These are phyloP conservation scores for Podosphaera fusca DNA, from an alignment of 2,329 filamentous ascomycete genomes.

Conservation along the genomic window DNA sequence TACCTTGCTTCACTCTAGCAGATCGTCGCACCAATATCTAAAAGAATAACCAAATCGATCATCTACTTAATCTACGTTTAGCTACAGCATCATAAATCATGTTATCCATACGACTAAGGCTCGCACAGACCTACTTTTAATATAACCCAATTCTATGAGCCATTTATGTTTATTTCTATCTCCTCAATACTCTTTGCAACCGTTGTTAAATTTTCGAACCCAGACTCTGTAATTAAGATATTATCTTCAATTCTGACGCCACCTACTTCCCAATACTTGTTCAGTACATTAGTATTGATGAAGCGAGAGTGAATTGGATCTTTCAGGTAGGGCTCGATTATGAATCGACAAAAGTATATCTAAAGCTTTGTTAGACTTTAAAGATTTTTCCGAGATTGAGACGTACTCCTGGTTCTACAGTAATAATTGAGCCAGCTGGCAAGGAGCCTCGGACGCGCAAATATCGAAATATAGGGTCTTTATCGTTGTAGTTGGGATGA, in stretches of 20 bases:
- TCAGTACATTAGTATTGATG: constrained; percentile 50
- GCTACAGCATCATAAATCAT: too few relatives aligned
- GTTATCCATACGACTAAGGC: too few relatives aligned
- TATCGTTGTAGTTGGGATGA: constrained; percentile 54
- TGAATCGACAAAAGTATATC: constrained; percentile 82
- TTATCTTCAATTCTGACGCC: constrained; percentile 53
- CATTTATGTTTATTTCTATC: constrained; percentile 23
- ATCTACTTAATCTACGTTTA: too few relatives aligned
- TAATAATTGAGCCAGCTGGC: constrained; percentile 53
- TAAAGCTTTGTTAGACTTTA: constrained; percentile 13
- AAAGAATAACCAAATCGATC: too few relatives aligned
- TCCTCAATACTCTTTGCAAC: constrained; percentile 44
- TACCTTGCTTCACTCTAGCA: too few relatives aligned
- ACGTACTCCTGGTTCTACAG: constrained; percentile 75
- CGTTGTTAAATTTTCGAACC: constrained; percentile 50
- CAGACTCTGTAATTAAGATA: constrained; percentile 44
- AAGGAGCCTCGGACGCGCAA: constrained; percentile 54
- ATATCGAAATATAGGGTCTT: constrained; percentile 70
- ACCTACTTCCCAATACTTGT: constrained; percentile 63
- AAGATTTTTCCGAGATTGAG: background rate
- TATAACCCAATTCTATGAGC: background rate
- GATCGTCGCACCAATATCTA: too few relatives aligned
- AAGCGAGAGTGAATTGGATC: constrained; percentile 50
- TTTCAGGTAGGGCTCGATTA: constrained; percentile 57
- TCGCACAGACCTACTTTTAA: too few relatives aligned